Conservation (phyloP, 192 early-diverging fungal genomes). For the Podila epicladia region DNA sequence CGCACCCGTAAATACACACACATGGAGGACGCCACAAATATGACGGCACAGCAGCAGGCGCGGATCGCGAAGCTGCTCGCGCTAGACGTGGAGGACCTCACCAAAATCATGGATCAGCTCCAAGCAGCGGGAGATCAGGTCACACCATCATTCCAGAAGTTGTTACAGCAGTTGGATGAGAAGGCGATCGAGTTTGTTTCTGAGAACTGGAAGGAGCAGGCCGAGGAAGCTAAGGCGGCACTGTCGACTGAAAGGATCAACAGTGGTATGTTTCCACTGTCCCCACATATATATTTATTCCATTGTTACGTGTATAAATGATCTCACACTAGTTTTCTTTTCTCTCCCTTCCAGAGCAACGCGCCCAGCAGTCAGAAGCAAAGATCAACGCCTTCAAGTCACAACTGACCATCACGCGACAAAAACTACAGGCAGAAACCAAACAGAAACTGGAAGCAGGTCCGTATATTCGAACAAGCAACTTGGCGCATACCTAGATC, state of each 20-base stretch:
- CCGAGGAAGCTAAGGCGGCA: conserved; percentile 33
- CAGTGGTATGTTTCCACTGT: conserved; percentile 14
- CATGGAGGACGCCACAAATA: conserved; percentile 27
- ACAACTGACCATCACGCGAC: conserved; percentile 11
- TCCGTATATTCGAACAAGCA: background rate
- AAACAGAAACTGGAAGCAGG: conserved; percentile 29
- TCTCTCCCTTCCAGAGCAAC: conserved; percentile 27
- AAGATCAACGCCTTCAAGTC: conserved; percentile 27
- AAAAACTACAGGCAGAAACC: conserved; percentile 15
- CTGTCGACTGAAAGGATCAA: conserved; percentile 39
- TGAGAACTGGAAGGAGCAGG: conserved; percentile 30
- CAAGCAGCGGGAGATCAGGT: conserved; percentile 11
- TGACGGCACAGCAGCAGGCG: conserved; percentile 35
- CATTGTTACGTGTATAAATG: background rate
- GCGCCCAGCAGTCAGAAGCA: conserved; percentile 30
- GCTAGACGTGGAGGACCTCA: conserved; percentile 27
- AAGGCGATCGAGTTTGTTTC: conserved; percentile 17
- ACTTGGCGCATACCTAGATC: background rate
- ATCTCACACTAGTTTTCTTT: background rate
- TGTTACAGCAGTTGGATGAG: conserved; percentile 29
- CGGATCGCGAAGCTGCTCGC: conserved; percentile 35
- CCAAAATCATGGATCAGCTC: conserved; percentile 28
- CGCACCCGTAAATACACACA: background rate
- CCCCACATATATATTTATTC: background rate
- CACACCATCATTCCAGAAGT: conserved; percentile 6